These are phyloP conservation scores for Scheffersomyces ergatensis DNA, from an alignment of 805 yeast species.

Conservation along the genomic window DNA sequence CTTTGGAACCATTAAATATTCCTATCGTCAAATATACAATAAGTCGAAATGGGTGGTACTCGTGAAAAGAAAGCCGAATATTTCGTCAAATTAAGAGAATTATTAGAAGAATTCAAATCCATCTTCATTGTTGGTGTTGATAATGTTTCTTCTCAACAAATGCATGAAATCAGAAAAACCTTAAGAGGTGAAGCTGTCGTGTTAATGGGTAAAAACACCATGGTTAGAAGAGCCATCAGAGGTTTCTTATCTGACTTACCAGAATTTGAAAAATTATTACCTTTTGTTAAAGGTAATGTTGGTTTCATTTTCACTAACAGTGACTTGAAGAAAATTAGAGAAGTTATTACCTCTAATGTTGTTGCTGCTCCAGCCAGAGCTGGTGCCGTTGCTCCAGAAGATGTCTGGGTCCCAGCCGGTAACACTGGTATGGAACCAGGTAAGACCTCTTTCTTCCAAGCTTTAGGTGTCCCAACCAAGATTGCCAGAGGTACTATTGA, in stretches of 20 bases:
- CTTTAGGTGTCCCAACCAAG: slow-evolving; percentile 99
- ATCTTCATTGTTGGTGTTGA: slow-evolving; percentile 99
- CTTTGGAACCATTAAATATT: slow-evolving; percentile 73
- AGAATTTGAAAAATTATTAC: slow-evolving; percentile 92
- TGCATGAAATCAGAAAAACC: slow-evolving; percentile 98
- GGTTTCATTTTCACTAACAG: slow-evolving; percentile 99
- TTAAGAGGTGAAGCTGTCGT: slow-evolving; percentile 94
- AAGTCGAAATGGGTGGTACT: slow-evolving; percentile 99
- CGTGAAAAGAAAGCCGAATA: slow-evolving; percentile 97
- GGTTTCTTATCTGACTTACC: slow-evolving; percentile 92
- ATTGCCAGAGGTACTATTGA: slow-evolving; percentile 99
- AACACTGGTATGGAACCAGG: slow-evolving; percentile 99
- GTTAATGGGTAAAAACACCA: slow-evolving; percentile 99
- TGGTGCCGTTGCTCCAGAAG: slow-evolving; percentile 98
- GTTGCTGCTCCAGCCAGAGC: slow-evolving; percentile 99
- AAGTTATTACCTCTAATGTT: slow-evolving; percentile 81
- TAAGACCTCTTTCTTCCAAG: slow-evolving; percentile 99
- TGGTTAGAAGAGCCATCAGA: slow-evolving; percentile 99
- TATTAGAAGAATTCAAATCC: slow-evolving; percentile 95
- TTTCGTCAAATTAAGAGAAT: slow-evolving; percentile 91
- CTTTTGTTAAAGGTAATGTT: slow-evolving; percentile 95
- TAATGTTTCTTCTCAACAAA: slow-evolving; percentile 99
- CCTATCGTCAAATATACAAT: slow-evolving; percentile 64
- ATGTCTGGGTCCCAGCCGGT: slow-evolving; percentile 97
- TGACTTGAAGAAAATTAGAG: slow-evolving; percentile 91